Conservation (phyloP, 441 rosid genomes). For the Sinapis alba region DNA sequence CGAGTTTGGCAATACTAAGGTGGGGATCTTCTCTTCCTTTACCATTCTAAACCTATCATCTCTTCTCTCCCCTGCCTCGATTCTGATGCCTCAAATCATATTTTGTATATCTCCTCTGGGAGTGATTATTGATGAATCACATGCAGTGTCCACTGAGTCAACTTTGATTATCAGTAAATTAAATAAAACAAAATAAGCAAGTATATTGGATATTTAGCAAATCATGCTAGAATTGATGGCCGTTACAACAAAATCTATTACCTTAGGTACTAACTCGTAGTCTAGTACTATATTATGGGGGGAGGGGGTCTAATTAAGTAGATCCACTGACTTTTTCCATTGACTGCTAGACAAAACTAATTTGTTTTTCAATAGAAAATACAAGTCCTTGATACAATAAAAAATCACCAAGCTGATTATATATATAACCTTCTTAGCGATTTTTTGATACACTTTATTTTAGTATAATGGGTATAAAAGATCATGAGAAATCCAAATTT, state of each 20-base stretch:
- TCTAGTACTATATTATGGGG: background rate
- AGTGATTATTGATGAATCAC: slow-evolving; percentile 31
- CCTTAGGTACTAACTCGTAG: background rate
- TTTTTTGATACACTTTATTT: background rate
- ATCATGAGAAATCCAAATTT: slow-evolving; percentile 29
- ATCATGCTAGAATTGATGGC: background rate
- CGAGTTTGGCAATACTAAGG: slow-evolving; percentile 41
- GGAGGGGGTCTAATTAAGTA: background rate
- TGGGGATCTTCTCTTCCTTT: slow-evolving; percentile 41
- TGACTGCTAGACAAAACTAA: background rate
- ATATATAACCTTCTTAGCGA: background rate
- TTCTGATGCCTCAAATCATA: background rate
- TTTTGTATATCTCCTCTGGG: background rate
- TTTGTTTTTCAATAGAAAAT: too few species aligned
- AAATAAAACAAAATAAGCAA: slow-evolving; percentile 6
- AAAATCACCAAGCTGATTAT: background rate
- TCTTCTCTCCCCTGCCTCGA: slow-evolving; percentile 7
- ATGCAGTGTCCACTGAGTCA: slow-evolving; percentile 26
- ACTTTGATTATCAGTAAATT: slow-evolving; percentile 6
- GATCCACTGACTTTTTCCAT: background rate
- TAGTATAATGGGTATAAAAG: slow-evolving; percentile 10
- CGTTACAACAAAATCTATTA: background rate
- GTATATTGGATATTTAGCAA: background rate
- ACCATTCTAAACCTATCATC: slow-evolving; percentile 42
- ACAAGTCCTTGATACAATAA: too few species aligned